Conservation (phyloP, 2,329 filamentous ascomycete genomes). For the Stenocarpella maydis region DNA sequence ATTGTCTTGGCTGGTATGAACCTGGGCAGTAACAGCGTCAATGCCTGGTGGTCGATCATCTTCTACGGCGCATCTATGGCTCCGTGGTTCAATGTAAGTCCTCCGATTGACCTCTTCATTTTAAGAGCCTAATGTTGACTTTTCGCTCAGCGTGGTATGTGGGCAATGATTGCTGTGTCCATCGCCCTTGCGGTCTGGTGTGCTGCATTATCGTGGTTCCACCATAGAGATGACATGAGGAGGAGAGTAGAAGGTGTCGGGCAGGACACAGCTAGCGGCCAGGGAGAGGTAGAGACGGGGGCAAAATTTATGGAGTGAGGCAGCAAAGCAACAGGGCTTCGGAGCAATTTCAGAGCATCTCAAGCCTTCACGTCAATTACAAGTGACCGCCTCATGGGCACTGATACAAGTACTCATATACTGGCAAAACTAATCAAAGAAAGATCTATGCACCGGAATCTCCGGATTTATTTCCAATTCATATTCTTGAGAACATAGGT, state of each 20-base stretch:
- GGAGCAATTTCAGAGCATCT: neutral
- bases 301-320: neutral
- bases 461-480: neutral
- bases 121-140: constrained; percentile 33
- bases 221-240: constrained; percentile 45
- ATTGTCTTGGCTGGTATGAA: constrained; percentile 79
- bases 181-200: constrained; percentile 70
- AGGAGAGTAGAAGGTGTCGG: constrained; percentile 34
- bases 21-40: constrained; percentile 71
- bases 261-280: neutral
- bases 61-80: constrained; percentile 75
- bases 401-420: neutral
- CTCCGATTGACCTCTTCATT: neutral
- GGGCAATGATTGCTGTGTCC: constrained; percentile 73
- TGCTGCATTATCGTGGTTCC: constrained; percentile 55
- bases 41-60: constrained; percentile 77
- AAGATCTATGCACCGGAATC: neutral
- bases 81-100: constrained; percentile 68
- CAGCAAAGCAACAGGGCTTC: neutral
- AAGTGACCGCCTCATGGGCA: neutral
- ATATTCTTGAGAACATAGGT: no score
- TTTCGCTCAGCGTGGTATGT: constrained; percentile 67
- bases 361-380: neutral
- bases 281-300: neutral
- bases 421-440: neutral